Evolutionary conservation across 169 alveolate species (phyloP), one percentile per base, ranked within the genome.

Genomic region (Babesia sp.): DNA sequence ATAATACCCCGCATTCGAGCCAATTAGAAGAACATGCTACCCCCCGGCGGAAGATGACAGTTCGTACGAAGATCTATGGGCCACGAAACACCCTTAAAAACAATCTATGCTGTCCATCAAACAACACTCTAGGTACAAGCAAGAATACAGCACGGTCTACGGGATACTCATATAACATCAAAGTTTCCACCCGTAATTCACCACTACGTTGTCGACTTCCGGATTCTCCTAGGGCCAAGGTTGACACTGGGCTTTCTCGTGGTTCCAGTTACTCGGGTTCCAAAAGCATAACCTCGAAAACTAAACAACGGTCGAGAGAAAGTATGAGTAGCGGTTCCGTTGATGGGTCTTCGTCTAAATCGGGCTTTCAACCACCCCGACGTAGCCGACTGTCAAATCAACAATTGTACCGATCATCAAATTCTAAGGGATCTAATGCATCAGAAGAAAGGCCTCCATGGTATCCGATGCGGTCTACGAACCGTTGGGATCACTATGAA

Each of bases 401-500:
- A 3, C n/a, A n/a, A n/a, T n/a, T n/a, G n/a, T n/a, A n/a, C n/a
- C n/a, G n/a, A n/a, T n/a, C n/a, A n/a, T n/a, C n/a, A n/a, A 33
- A 55, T 24, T 14, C 26, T 5, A 55, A 9, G 6, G 46, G 44
- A 55, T 11, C 39, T 55, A 28, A 6, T n/a, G 46, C 18, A 14
- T n/a, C n/a, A n/a, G n/a, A n/a, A n/a, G 64, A 29, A 7, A 20
- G 74, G 1, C 59, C 59, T 3, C 74, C 74, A 42, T 64, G 74
- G 74, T 28, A 64, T 28, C 74, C 63, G 5, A 5, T 46, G 22
- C 59, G 74, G 0, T 64, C 74, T 3, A 6, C 60, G 0, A 14
- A 24, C 39, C 12, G 74, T 34, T 12, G 59, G 12, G 63, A 45
- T 9, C 2, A 5, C 5, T 11, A 48, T n/a, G 61, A 64, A 3